Base-by-base conservation (phyloP, 495 filamentous ascomycete species). In the Neurospora sublineolata region DNA sequence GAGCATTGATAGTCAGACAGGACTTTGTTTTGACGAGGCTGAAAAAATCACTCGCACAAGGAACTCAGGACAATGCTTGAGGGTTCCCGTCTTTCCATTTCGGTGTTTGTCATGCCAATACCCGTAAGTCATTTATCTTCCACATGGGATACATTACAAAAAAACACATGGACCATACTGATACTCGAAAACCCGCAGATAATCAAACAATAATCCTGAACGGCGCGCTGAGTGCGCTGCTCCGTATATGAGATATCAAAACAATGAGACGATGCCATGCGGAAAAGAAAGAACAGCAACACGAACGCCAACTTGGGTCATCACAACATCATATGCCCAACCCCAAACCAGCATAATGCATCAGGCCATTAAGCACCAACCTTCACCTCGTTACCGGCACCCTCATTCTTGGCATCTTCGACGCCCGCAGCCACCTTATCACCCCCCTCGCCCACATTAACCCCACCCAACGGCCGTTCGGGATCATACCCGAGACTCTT, bases 401-500 rank as follows among this genome's bases (percentile, higher is more conserved):
- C 41, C 18, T 20, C 39, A 67, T 69, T 33, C 12, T 40, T 73
- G 37, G 41, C 73, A 20, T 70, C 75, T 30, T 68, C 60, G 2
- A 10, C 72, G 27, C 77, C 67, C 39, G 76, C 77, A 36, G 60
- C 76, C 41, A 77, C 77, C 60, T 75, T 73, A 9, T 75, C 69
- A 68, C 73, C 52, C 23, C 52, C 52, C 4, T 33, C 52, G 0
- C 7, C 52, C 27, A 33, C 52, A 33, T 11, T 33, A 33, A 64
- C 70, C 23, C 74, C 73, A 73, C 72, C 79, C 40, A 85, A 68
- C 30, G 82, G 84, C 16, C 80, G 75, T 12, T 78, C 77, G 0
- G 88, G 82, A 79, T 98, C 94, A 81, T 97, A 98, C 5, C 94
- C 94, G 2, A 98, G 84, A 68, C 88, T 87, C 79, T 96, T 98